phyloP scores from a whole-genome alignment of 495 filamentous ascomycete species.

The Penicillium diatomitis region DNA sequence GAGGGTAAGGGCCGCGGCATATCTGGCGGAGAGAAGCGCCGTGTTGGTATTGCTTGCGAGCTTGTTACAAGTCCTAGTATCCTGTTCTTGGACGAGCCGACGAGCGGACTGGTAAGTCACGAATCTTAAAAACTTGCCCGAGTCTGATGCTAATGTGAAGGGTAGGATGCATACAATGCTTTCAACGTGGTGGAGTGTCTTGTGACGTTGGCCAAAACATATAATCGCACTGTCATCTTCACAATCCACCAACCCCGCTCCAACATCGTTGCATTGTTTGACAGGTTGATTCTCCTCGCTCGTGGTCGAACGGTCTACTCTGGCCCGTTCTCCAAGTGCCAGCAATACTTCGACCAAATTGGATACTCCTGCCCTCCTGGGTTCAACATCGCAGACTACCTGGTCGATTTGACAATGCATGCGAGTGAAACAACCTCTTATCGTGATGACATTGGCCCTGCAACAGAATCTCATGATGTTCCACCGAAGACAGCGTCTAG shows the following conservation, averaged over 20 bases:
- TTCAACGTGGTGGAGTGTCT: conserved; percentile 97
- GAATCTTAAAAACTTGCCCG: not conserved
- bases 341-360: conserved; percentile 83
- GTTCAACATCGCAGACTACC: conserved; percentile 97
- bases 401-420: conserved; percentile 97
- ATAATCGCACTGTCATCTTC: conserved; percentile 93
- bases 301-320: conserved; percentile 89
- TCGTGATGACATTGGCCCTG: conserved; percentile 46
- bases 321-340: conserved; percentile 79
- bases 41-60: conserved; percentile 95
- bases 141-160: not conserved
- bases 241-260: conserved; percentile 98
- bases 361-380: conserved; percentile 90
- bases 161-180: conserved; percentile 78
- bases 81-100: conserved; percentile 93
- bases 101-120: conserved; percentile 63
- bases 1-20: conserved; percentile 92
- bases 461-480: conserved; percentile 30
- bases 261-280: conserved; percentile 99
- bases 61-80: conserved; percentile 96
- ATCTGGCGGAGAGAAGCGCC: conserved; percentile 91
- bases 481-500: conserved; percentile 67
- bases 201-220: conserved; percentile 88
- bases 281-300: conserved; percentile 82
- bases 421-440: conserved; percentile 51